Percentiles rank a stretch among this genome's conserved stretches.
Evolutionary conservation across 2,329 filamentous ascomycete species (phyloP).

Genomic region (Sporothrix pallida): DNA sequence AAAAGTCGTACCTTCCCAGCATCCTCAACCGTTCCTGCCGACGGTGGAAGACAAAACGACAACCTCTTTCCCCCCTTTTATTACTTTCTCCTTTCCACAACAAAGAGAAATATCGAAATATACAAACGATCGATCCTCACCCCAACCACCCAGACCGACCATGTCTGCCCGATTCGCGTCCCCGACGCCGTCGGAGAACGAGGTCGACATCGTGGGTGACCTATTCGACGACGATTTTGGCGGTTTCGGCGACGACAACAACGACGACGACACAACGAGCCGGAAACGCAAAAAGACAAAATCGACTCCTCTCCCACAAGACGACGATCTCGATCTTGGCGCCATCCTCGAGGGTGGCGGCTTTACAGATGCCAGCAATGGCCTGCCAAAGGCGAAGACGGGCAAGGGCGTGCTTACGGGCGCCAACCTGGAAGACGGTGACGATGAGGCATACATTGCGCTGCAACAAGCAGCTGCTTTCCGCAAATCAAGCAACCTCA

Average conservation of each 20-base stretch:
- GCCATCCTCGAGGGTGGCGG: conserved; percentile 65
- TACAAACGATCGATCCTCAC: background rate
- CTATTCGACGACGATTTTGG: conserved; percentile 64
- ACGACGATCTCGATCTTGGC: conserved; percentile 62
- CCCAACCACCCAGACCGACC: background rate
- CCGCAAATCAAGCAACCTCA: conserved; percentile 79
- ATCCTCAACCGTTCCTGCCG: background rate
- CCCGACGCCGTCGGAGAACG: conserved; percentile 84
- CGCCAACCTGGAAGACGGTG: conserved; percentile 68
- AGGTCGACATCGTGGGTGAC: conserved; percentile 85
- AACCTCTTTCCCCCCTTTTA: no score
- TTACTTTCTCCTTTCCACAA: background rate
- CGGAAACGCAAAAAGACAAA: conserved; percentile 40
- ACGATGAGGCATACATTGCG: conserved; percentile 89
- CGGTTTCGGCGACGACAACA: conserved; percentile 52
- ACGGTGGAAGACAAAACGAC: conserved; percentile 8
- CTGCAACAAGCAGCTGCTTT: conserved; percentile 86
- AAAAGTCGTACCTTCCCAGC: background rate
- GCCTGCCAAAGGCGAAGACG: conserved; percentile 4
- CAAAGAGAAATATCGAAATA: background rate
- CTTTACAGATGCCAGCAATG: conserved; percentile 47
- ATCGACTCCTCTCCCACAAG: conserved; percentile 42
- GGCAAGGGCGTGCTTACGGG: conserved; percentile 25
- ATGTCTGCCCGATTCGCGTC: conserved; percentile 80
- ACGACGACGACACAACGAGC: conserved; percentile 44